Evolutionary conservation across 768 basidiomycete species (phyloP).

Genomic region (Boletus barrowsii): DNA sequence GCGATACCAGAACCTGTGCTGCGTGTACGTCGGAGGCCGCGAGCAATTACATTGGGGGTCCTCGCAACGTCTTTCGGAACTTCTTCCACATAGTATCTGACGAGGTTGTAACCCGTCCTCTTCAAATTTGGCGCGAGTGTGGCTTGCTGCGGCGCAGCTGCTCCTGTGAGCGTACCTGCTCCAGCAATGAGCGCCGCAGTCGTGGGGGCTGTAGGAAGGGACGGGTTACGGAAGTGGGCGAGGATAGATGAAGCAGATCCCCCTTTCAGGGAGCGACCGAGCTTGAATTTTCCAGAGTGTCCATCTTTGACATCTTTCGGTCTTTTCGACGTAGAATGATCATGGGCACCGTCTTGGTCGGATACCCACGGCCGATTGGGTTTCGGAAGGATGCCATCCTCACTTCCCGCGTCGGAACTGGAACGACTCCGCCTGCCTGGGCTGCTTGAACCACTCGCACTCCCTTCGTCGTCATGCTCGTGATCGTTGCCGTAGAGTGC

Average conservation of each 20-base stretch:
- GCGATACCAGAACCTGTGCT: constrained; percentile 14
- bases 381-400: constrained; percentile 12
- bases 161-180: constrained; percentile 62
- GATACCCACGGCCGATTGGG: constrained; percentile 24
- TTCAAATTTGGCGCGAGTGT: constrained; percentile 56
- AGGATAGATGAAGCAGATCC: constrained; percentile 29
- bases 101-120: constrained; percentile 63
- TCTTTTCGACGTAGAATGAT: neutral
- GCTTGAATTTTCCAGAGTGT: neutral
- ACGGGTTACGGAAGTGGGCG: constrained; percentile 14
- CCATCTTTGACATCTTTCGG: neutral
- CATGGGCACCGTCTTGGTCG: constrained; percentile 3
- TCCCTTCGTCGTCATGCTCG: constrained; percentile 30
- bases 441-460: constrained; percentile 19
- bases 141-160: constrained; percentile 48
- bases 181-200: constrained; percentile 66
- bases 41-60: constrained; percentile 1
- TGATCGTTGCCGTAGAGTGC: constrained; percentile 49
- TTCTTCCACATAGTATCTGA: constrained; percentile 42
- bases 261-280: constrained; percentile 19
- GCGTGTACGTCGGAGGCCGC: constrained; percentile 6
- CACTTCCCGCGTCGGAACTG: constrained; percentile 22
- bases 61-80: neutral
- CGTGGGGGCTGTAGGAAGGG: constrained; percentile 19
- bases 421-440: constrained; percentile 17